A percentile compares a stretch with the other conserved stretches of the same genome.
These are phyloP conservation scores for Lentinus brumalis DNA, from an alignment of 768 basidiomycete genomes.

Conservation along the genomic window DNA sequence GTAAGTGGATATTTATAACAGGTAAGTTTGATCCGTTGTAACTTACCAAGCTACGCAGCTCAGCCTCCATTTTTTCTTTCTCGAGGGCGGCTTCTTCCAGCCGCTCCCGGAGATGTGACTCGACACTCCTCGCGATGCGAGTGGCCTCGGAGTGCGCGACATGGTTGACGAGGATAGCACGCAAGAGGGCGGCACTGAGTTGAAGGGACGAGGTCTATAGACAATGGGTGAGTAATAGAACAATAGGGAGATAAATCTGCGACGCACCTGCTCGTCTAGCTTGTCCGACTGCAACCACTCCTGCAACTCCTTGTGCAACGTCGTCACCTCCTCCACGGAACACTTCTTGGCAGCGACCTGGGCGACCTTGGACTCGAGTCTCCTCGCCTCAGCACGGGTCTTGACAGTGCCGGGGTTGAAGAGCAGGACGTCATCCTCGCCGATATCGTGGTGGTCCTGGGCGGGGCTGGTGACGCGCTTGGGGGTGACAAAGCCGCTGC, in stretches of 20 bases:
- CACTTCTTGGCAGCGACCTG: conserved; percentile 83
- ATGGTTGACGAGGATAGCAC: conserved; percentile 83
- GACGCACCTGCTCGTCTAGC: conserved; percentile 63
- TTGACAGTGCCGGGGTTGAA: conserved; percentile 26
- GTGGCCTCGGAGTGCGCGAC: conserved; percentile 77
- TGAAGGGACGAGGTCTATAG: conserved; percentile 64
- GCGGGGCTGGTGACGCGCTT: conserved; percentile 52
- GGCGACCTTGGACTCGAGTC: conserved; percentile 77
- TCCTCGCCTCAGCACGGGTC: conserved; percentile 55
- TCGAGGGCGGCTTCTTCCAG: conserved; percentile 64
- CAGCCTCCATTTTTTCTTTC: conserved; percentile 63
- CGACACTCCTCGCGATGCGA: conserved; percentile 63
- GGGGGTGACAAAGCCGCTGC: conserved; percentile 69
- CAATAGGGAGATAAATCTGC: neutral
- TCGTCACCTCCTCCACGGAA: conserved; percentile 82
- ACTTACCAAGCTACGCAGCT: conserved; percentile 67
- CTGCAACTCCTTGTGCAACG: conserved; percentile 77
- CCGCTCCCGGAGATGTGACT: conserved; percentile 62
- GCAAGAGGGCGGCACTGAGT: conserved; percentile 76
- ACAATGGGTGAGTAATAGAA: conserved; percentile 11
- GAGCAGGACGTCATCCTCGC: conserved; percentile 32
- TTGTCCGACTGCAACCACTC: conserved; percentile 70
- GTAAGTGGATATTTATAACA: conserved; percentile 10
- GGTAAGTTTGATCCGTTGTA: neutral
- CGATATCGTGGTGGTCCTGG: conserved; percentile 46